phyloP scores from a whole-genome alignment of 2,329 filamentous ascomycete species.

The Cadophora malorum region DNA sequence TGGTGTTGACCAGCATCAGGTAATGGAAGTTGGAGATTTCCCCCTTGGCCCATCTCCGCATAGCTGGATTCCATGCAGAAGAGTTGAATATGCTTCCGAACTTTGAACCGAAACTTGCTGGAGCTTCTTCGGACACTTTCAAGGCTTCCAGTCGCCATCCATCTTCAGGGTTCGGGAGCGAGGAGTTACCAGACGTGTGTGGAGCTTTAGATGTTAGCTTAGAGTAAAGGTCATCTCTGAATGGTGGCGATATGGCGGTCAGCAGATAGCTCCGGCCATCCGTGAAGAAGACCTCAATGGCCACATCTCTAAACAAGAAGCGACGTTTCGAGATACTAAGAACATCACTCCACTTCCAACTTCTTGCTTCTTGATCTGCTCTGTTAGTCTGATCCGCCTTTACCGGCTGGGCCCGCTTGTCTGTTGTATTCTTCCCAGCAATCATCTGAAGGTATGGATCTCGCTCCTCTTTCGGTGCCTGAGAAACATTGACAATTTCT shows the following conservation, averaged over 20 bases:
- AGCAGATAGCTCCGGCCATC: slow-evolving; percentile 95
- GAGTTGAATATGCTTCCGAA: slow-evolving; percentile 93
- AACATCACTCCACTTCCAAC: slow-evolving; percentile 94
- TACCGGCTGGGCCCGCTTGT: slow-evolving; percentile 64
- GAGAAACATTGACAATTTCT: slow-evolving; percentile 96
- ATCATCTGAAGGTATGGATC: slow-evolving; percentile 97
- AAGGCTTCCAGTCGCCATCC: slow-evolving; percentile 90
- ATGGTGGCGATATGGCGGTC: slow-evolving; percentile 76
- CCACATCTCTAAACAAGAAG: slow-evolving; percentile 94
- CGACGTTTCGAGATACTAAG: slow-evolving; percentile 95
- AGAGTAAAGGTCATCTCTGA: slow-evolving; percentile 80
- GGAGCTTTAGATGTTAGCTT: slow-evolving; percentile 81
- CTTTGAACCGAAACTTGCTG: slow-evolving; percentile 77
- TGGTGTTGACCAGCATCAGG: slow-evolving; percentile 96
- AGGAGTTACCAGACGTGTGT: slow-evolving; percentile 74
- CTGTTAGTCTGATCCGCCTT: slow-evolving; percentile 78
- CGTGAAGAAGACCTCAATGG: slow-evolving; percentile 96
- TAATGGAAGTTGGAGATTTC: slow-evolving; percentile 99
- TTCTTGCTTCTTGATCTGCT: slow-evolving; percentile 80
- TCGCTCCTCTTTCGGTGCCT: slow-evolving; percentile 88
- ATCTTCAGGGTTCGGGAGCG: slow-evolving; percentile 80
- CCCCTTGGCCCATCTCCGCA: slow-evolving; percentile 88
- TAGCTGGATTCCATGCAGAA: slow-evolving; percentile 80
- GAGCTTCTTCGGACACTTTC: slow-evolving; percentile 66
- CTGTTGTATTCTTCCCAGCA: slow-evolving; percentile 68